These are phyloP conservation scores for Termitomyces sp. DNA, from an alignment of 768 basidiomycete species.

Conservation along the genomic window DNA sequence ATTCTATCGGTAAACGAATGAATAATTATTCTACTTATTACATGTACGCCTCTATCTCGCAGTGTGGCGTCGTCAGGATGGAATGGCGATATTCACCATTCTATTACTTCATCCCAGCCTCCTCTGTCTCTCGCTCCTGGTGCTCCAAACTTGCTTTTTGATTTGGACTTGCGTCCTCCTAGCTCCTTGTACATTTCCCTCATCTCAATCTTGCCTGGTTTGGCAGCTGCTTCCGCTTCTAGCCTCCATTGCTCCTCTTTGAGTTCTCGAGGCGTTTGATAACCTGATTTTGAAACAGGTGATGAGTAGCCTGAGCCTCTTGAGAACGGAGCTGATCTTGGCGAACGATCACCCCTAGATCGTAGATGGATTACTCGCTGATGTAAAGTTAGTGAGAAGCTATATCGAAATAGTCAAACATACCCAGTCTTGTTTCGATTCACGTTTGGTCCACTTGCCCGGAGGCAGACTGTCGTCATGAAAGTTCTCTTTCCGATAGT, in stretches of 20 bases:
- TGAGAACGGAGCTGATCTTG: constrained; percentile 27
- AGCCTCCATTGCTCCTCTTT: constrained; percentile 73
- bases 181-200: constrained; percentile 89
- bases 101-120: constrained; percentile 53
- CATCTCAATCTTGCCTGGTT: constrained; percentile 79
- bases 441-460: constrained; percentile 88
- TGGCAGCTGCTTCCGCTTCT: constrained; percentile 44
- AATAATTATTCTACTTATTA: neutral
- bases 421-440: constrained; percentile 94
- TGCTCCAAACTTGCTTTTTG: constrained; percentile 71
- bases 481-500: constrained; percentile 84
- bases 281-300: constrained; percentile 45
- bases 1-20: neutral
- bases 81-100: constrained; percentile 8
- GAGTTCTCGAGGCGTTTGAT: constrained; percentile 74
- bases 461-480: constrained; percentile 72
- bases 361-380: constrained; percentile 51
- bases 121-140: constrained; percentile 67
- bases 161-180: constrained; percentile 74
- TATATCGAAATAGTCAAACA: constrained; percentile 14
- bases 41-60: neutral
- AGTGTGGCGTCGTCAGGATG: neutral
- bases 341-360: constrained; percentile 36
- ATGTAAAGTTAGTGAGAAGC: constrained; percentile 6
- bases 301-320: constrained; percentile 45